Base-by-base conservation (phyloP, 1,284 basidiomycete species). In the Moesziomyces sp. region DNA sequence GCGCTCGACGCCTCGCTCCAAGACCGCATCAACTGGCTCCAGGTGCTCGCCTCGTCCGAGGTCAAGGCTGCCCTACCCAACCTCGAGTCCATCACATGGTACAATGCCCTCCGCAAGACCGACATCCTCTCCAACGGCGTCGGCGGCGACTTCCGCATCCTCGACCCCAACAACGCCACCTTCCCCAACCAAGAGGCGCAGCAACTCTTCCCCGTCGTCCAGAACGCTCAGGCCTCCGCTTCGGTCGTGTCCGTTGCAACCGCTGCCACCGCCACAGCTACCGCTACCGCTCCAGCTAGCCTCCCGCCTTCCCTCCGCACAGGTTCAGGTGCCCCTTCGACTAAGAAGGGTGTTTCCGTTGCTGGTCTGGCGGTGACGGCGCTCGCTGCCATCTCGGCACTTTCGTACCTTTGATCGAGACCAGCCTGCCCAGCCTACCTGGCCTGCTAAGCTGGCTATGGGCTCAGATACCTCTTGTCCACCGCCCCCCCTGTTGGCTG, bases 11-110 rank as follows among this genome's bases (percentile, higher is more conserved):
- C 67, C 5, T 43, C n/a, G 10, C 47, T 75, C 30, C 43, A 59
- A 8, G 68, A 77, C 5, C 74, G 82, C 9, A 52, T 84, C 16
- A 63, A 54, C 0, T 85, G 84, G 79, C 58, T 82, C 23, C 43
- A 82, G 40, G 67, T 77, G 23, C 72, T 84, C 52, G 16, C 62
- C 0, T 76, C 77, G 3, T 58, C 77, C 18, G 55, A 71, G 19
- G 71, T 74, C 13, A 74, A 78, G 8, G 53, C 53, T 11, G 54
- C 70, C 3, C 73, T 85, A 49, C 79, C 80, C 30, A 74, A 84
- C 52, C 70, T 80, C 53, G 56, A 83, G 26, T 65, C 75, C 10
- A 56, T 77, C 33, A 81, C 84, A 7, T 85, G 84, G 84, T 85
- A 83, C 76, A 85, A 85, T 52, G 82, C 78, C 24, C 45, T 68